phyloP scores from a whole-genome alignment of 805 yeast genomes.

The Candida sonorensis region DNA sequence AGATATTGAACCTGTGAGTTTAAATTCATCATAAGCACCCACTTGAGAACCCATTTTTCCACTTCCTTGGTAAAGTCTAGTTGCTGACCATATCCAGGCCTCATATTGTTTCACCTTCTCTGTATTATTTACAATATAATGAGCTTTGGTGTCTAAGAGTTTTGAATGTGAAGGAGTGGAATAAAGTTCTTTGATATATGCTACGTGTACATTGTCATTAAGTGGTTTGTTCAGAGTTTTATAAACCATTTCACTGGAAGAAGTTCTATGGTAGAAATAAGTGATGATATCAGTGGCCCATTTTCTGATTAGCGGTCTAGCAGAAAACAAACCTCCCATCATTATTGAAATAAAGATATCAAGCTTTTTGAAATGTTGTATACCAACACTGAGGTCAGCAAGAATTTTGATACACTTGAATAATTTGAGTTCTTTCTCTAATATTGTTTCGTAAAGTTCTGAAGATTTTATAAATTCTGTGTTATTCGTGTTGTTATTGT shows the following conservation, averaged over 20 bases:
- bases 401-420: constrained; percentile 78
- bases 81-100: constrained; percentile 28
- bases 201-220: constrained; percentile 29
- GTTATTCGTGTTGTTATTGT: background rate
- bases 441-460: constrained; percentile 25
- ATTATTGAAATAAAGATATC: constrained; percentile 59
- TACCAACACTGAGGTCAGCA: constrained; percentile 65
- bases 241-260: constrained; percentile 16
- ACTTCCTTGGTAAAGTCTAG: constrained; percentile 44
- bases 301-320: constrained; percentile 72
- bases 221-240: constrained; percentile 21
- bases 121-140: constrained; percentile 17
- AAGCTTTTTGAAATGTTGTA: constrained; percentile 53
- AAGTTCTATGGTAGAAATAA: constrained; percentile 33
- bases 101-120: constrained; percentile 25
- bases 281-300: constrained; percentile 77
- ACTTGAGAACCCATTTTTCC: constrained; percentile 89
- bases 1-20: constrained; percentile 43
- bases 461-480: constrained; percentile 21
- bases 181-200: constrained; percentile 23
- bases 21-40: constrained; percentile 83
- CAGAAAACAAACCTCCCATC: constrained; percentile 71
- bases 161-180: constrained; percentile 9
- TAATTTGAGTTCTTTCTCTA: constrained; percentile 69
- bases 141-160: constrained; percentile 21